phyloP scores from a whole-genome alignment of 2,329 filamentous ascomycete species.

The Chaetomium globosum region DNA sequence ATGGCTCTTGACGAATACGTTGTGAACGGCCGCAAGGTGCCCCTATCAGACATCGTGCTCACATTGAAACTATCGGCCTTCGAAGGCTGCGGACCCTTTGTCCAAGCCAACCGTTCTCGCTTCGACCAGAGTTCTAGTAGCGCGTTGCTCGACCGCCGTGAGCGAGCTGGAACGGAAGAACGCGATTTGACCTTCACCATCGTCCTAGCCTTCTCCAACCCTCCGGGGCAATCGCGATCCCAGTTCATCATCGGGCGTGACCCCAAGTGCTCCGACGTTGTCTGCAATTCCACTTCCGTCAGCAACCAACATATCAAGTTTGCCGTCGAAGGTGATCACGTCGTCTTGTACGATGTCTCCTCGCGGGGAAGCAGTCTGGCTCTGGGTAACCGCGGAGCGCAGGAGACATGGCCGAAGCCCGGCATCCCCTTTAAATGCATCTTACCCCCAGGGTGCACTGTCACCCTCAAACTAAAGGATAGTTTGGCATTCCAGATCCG shows the following conservation, averaged over 20 bases:
- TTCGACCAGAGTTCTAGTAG: neutral
- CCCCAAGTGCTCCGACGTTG: neutral
- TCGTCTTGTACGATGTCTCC: slow-evolving; percentile 16
- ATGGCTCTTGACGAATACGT: neutral
- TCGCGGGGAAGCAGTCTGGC: too few relatives aligned
- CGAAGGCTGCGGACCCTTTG: neutral
- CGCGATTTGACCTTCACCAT: neutral
- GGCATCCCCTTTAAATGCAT: slow-evolving; percentile 7
- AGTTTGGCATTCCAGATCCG: too few relatives aligned
- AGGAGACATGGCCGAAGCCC: neutral
- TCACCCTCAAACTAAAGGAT: too few relatives aligned
- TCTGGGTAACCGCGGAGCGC: neutral
- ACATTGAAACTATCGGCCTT: neutral
- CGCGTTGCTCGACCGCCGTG: too few relatives aligned
- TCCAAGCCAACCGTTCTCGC: neutral
- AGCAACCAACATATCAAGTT: too few relatives aligned
- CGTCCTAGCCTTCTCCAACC: slow-evolving; percentile 7
- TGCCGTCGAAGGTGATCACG: slow-evolving; percentile 11
- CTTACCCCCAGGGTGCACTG: neutral
- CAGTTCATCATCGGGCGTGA: slow-evolving; percentile 10
- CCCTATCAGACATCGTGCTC: neutral
- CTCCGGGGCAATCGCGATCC: slow-evolving; percentile 4
- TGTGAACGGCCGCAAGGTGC: neutral
- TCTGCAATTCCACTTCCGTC: too few relatives aligned
- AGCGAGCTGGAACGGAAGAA: neutral